Conservation (phyloP, 768 basidiomycete genomes). For the Coprinellus micaceus region DNA sequence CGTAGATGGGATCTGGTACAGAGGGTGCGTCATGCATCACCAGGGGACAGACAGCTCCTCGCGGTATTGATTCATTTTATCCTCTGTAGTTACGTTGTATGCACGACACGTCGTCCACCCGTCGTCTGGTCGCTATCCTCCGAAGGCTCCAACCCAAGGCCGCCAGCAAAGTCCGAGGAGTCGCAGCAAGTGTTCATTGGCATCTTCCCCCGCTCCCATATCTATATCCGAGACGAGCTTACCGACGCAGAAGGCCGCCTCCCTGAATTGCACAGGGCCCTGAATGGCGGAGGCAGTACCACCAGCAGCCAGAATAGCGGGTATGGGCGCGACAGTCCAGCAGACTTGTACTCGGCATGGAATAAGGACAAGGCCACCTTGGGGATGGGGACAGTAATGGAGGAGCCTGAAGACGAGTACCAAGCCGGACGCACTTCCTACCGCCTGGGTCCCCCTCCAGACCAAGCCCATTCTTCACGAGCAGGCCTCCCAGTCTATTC, state of each 20-base stretch:
- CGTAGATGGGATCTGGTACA: conserved; percentile 82
- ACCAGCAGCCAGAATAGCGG: conserved; percentile 27
- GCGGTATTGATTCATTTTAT: background rate
- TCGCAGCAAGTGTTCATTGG: conserved; percentile 89
- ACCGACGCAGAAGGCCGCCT: conserved; percentile 86
- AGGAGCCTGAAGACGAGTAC: conserved; percentile 56
- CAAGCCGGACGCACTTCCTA: conserved; percentile 54
- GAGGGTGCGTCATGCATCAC: conserved; percentile 66
- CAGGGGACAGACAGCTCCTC: background rate
- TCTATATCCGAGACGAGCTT: conserved; percentile 81
- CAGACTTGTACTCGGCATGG: conserved; percentile 46
- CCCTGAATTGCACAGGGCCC: conserved; percentile 64
- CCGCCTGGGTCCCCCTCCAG: conserved; percentile 69
- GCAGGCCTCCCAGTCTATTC: conserved; percentile 72
- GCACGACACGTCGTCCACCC: conserved; percentile 70
- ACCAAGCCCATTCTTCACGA: conserved; percentile 70
- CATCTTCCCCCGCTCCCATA: conserved; percentile 89
- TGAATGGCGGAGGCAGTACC: conserved; percentile 33
- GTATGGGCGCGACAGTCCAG: conserved; percentile 40
- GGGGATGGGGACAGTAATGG: conserved; percentile 54
- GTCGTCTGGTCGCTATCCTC: conserved; percentile 60
- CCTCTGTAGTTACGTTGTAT: conserved; percentile 74
- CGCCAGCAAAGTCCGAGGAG: conserved; percentile 63
- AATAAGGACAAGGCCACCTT: conserved; percentile 40
- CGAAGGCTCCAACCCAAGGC: conserved; percentile 36